A percentile compares a stretch with the other conserved stretches of the same genome.
Conservation (phyloP, 176 grass and related monocot genomes). For the Themeda triandra region DNA sequence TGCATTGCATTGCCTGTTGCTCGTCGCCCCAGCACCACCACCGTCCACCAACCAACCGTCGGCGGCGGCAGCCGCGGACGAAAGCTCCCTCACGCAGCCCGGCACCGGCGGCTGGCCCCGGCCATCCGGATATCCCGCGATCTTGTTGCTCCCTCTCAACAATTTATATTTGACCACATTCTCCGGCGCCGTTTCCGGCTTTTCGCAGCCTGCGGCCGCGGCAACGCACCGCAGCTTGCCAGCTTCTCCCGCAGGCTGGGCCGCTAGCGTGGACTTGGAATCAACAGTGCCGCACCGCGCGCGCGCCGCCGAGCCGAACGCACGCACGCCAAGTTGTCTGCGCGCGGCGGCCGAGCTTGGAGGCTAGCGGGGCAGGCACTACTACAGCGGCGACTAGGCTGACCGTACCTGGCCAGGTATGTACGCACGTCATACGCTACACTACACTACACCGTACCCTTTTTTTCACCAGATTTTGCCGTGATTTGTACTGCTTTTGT, state of each 20-base stretch:
- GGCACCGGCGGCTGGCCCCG: too few relatives aligned
- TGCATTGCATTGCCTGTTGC: slow-evolving; percentile 14
- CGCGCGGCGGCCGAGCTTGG: slow-evolving; percentile 3
- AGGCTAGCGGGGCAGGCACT: slow-evolving; percentile 1
- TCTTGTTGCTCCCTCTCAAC: not conserved
- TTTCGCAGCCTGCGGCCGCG: too few relatives aligned
- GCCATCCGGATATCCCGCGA: not conserved
- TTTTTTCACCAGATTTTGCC: not conserved
- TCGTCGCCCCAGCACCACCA: not conserved
- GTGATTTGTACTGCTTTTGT: not conserved
- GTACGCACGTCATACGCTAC: not conserved
- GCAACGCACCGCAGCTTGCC: too few relatives aligned
- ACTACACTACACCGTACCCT: not conserved
- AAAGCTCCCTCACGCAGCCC: too few relatives aligned
- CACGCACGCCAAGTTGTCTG: not conserved
- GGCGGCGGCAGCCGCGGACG: too few relatives aligned
- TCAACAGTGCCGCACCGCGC: not conserved
- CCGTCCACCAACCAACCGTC: too few relatives aligned
- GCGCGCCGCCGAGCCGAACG: not conserved
- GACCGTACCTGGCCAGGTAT: not conserved
- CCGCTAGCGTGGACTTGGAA: not conserved
- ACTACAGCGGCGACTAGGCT: not conserved
- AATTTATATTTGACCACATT: not conserved
- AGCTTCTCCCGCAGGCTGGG: too few relatives aligned
- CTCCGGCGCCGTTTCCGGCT: too few relatives aligned